Evolutionary conservation across 345 rosid genomes (phyloP), one percentile per base, ranked within the genome.

Genomic region (Tarenaya hassleriana): DNA sequence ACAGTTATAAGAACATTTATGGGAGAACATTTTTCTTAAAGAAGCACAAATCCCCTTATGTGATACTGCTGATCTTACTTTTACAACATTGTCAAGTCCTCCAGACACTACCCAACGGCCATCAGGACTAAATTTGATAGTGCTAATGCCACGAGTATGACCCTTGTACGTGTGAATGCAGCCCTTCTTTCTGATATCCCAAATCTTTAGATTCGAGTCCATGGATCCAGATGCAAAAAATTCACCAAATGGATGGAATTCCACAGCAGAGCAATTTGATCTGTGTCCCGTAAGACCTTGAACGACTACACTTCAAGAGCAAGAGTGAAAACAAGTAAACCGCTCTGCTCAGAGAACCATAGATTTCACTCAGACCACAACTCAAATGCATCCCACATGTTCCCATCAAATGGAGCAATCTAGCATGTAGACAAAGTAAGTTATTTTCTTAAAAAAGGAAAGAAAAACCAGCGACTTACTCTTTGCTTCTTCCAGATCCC

Each of bases 51-150:
- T 51, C 5, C 41, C 13, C 17, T 42, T 41, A n/a, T 29, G 49
- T n/a, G 15, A 45, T 0, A 57, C 34, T 18, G 16, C 52, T 55
- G 51, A 42, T 35, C 47, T 52, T 74, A 92, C 99, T 94, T 92
- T 92, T 14, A 88, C 94, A 63, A 64, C 76, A 73, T 82, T 88
- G 69, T 92, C 99, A 62, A 52, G 62, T 75, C 99, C 99, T 68
- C 99, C 99, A 27, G 99, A 85, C 64, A 92, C 94, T 19, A 92
- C 94, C 99, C 99, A 92, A 17, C 97, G 99, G 46, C 99, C 99
- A 81, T 92, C 97, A n/a, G 99, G 99, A 55, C 76, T 68, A 73
- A 92, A 92, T 51, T 72, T 80, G 54, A 92, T 88, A 37, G 94
- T 81, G 68, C 70, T 70, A 53, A 92, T 61, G 56, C 87, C 94